Evolutionary conservation across 148 eudicot genomes (phyloP).

Genomic region (Chenopodium album): DNA sequence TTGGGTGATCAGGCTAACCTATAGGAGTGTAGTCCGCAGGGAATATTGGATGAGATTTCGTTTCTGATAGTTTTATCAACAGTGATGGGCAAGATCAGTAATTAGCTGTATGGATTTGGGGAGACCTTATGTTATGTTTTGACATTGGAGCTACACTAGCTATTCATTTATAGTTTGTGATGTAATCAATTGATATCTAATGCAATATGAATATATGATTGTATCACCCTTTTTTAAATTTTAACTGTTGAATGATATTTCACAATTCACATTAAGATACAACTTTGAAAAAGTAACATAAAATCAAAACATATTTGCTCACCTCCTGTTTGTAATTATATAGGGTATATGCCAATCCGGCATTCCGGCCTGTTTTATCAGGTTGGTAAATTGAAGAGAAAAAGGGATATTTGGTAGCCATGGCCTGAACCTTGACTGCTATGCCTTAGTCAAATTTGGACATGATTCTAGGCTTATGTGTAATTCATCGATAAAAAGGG

Average conservation of each 20-base stretch:
- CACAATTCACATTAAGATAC: neutral
- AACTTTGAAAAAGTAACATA: neutral
- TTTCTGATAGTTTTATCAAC: too few species aligned
- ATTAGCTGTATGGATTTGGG: neutral
- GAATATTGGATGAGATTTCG: too few species aligned
- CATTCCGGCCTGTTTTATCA: neutral
- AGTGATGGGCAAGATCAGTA: neutral
- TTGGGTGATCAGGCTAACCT: neutral
- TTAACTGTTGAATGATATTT: neutral
- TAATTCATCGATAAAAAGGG: neutral
- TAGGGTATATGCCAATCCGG: neutral
- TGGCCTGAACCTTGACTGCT: neutral
- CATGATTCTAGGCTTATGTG: neutral
- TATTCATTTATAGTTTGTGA: neutral
- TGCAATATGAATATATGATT: too few species aligned
- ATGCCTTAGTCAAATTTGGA: neutral
- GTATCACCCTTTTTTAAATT: too few species aligned
- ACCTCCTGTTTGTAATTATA: neutral
- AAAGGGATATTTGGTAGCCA: neutral
- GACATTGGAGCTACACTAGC: neutral
- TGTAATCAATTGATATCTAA: neutral
- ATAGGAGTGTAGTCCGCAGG: neutral
- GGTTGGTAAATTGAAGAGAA: neutral
- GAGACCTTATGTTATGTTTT: neutral
- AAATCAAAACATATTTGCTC: neutral